Conservation (phyloP, 148 eudicot species). For the Nepenthes mirabilis region DNA sequence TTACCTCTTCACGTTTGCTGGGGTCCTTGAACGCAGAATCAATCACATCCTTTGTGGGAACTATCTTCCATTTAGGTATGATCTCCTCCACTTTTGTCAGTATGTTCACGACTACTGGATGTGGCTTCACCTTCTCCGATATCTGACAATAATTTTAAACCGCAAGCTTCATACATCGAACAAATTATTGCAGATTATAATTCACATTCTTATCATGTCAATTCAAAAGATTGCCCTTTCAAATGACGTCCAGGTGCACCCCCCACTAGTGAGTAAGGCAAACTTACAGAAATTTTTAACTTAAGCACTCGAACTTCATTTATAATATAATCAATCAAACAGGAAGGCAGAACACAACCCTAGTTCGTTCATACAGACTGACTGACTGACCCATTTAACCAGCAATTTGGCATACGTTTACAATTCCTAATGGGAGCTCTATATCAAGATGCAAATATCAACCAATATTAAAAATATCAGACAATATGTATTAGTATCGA, state of each 20-base stretch:
- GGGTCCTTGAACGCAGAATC: slow-evolving; percentile 92
- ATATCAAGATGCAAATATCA: too few relatives aligned
- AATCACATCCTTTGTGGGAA: slow-evolving; percentile 87
- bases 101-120: slow-evolving; percentile 59
- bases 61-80: slow-evolving; percentile 98
- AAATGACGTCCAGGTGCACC: too few relatives aligned
- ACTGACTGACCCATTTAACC: too few relatives aligned
- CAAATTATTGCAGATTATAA: neutral
- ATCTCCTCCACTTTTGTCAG: slow-evolving; percentile 80
- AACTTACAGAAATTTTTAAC: too few relatives aligned
- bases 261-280: too few relatives aligned
- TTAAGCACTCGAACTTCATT: neutral
- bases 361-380: too few relatives aligned
- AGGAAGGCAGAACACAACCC: neutral
- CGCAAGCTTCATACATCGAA: neutral
- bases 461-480: too few relatives aligned
- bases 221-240: too few relatives aligned
- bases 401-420: too few relatives aligned
- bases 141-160: slow-evolving; percentile 33
- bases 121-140: slow-evolving; percentile 99
- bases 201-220: neutral
- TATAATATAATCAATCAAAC: neutral
- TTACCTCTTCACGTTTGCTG: slow-evolving; percentile 77
- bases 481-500: too few relatives aligned
- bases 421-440: too few relatives aligned